phyloP scores from a whole-genome alignment of 495 filamentous ascomycete species.

The Neurospora africana region DNA sequence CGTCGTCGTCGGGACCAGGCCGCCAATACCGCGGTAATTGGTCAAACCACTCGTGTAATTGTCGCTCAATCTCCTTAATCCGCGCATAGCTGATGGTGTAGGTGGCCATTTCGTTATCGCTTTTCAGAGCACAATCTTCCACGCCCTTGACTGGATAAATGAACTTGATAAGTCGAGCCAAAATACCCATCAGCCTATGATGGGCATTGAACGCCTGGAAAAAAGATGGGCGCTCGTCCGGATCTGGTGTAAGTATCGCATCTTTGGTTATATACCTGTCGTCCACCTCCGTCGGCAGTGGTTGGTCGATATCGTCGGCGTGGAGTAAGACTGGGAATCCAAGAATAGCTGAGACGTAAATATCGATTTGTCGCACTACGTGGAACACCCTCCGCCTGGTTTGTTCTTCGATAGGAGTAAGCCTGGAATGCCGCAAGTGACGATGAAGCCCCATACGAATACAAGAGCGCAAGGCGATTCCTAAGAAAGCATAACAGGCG shows the following conservation, averaged over 20 bases:
- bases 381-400: conserved; percentile 80
- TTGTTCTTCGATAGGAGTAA: conserved; percentile 78
- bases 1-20: conserved; percentile 57
- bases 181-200: conserved; percentile 61
- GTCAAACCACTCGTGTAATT: conserved; percentile 78
- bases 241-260: conserved; percentile 60
- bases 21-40: conserved; percentile 62
- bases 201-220: conserved; percentile 82
- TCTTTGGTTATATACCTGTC: conserved; percentile 81
- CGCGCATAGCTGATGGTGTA: conserved; percentile 84
- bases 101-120: conserved; percentile 26
- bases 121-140: conserved; percentile 43
- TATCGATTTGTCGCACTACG: conserved; percentile 86
- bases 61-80: conserved; percentile 81
- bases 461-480: conserved; percentile 77
- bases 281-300: conserved; percentile 73
- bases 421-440: conserved; percentile 53
- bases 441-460: conserved; percentile 84
- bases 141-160: conserved; percentile 80
- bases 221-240: conserved; percentile 55
- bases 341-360: conserved; percentile 79
- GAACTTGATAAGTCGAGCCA: conserved; percentile 76
- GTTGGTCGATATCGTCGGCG: conserved; percentile 87
- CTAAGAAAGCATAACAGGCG: conserved; percentile 88
- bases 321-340: conserved; percentile 77